Conservation (phyloP, 2,329 filamentous ascomycete genomes). For the Colletotrichum viniferum region DNA sequence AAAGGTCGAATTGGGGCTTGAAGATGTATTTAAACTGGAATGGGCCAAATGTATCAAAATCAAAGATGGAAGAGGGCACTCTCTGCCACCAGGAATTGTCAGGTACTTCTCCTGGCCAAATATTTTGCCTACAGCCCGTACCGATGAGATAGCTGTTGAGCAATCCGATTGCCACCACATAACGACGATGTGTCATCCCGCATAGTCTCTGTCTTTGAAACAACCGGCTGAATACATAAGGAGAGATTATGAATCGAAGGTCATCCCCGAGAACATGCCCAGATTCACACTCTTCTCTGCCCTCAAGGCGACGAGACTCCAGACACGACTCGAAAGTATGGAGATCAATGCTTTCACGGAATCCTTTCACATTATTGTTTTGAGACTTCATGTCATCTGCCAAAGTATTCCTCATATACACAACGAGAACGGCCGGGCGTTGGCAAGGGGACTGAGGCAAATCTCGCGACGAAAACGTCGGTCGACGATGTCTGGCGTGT, state of each 20-base stretch:
- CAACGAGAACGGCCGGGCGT: too few relatives aligned
- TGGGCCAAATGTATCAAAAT: background rate
- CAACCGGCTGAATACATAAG: background rate
- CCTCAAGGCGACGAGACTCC: too few relatives aligned
- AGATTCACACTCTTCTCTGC: background rate
- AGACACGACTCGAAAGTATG: too few relatives aligned
- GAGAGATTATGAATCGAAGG: fast-evolving
- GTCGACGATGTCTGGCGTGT: too few relatives aligned
- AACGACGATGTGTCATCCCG: fast-evolving
- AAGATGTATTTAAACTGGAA: background rate
- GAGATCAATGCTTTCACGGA: too few relatives aligned
- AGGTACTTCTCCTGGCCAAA: background rate
- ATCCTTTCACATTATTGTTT: too few relatives aligned
- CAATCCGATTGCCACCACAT: fast-evolving
- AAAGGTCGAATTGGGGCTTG: fast-evolving
- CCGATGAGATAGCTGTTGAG: too few relatives aligned
- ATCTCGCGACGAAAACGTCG: too few relatives aligned
- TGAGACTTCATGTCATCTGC: too few relatives aligned
- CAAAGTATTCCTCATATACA: too few relatives aligned
- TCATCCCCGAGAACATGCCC: fast-evolving
- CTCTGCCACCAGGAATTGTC: background rate
- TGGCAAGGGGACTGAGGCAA: too few relatives aligned
- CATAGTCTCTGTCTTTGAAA: background rate
- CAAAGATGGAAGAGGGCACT: background rate
- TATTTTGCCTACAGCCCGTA: background rate